Evolutionary conservation across 345 rosid species (phyloP), one percentile per base, ranked within the genome.

Genomic region (Kandelia obovata): DNA sequence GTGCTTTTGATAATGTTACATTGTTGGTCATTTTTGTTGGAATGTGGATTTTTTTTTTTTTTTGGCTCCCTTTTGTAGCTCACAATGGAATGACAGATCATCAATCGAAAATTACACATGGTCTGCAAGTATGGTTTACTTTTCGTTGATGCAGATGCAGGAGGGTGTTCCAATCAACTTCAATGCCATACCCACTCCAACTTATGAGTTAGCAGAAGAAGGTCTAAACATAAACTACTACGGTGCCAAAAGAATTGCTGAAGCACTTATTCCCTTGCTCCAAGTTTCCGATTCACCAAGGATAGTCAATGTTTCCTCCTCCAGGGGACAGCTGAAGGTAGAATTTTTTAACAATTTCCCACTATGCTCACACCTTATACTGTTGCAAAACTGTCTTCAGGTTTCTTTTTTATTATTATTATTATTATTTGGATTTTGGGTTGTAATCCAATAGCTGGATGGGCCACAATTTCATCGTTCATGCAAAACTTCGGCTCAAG

Each of bases 251-350:
- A 23, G 5, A 25, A 35, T 70, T 47, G 32, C 35, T 52, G 67
- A 19, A 70, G 67, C 73, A 23, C 66, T 70, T 25, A 8, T 70
- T 34, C 55, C 60, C 10, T n/a, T 67, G 21, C 70, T 67, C 21
- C 34, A 67, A 37, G 27, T 21, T 2, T 61, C 73, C 35, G 32
- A 69, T 34, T 61, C 66, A 10, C 59, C 61, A 23, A 70, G 74
- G 39, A 53, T 71, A 7, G 74, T 71, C 13, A 62, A 71, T 62
- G 53, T 71, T 37, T 55, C 68, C 35, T 62, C 68, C 21, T 52
- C 23, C n/a, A 10, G 27, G 3, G 62, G 68, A 11, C 16, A 55
- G 32, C 27, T 71, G 13, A 28, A 64, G 67, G 57, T 71, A 63
- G 21, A 65, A 20, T 6, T n/a, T 4, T 5, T 10, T 1, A 30